phyloP scores from a whole-genome alignment of 306 rosid species.

The Vigna nakashimae region DNA sequence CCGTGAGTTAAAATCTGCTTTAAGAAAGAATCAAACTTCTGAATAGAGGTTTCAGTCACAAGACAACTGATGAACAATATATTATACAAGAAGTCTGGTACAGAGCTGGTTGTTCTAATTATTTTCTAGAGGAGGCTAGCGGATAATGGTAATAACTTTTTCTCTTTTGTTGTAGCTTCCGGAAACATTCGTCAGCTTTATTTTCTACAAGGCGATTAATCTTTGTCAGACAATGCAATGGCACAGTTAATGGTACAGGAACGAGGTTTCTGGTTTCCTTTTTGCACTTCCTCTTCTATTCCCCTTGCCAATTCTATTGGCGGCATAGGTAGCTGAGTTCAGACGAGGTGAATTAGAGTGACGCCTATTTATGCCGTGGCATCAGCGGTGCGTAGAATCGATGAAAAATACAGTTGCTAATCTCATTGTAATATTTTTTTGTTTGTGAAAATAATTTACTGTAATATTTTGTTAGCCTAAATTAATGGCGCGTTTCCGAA shows the following conservation, averaged over 20 bases:
- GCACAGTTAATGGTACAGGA: conserved; percentile 54
- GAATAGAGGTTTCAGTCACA: not conserved
- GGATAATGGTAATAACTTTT: conserved; percentile 8
- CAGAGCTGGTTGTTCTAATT: conserved; percentile 4
- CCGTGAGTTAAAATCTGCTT: not conserved
- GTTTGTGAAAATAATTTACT: conserved; percentile 50
- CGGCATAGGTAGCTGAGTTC: conserved; percentile 52
- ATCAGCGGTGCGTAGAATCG: conserved; percentile 59
- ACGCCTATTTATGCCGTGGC: conserved; percentile 51
- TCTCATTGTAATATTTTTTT: conserved; percentile 71
- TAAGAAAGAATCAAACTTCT: not conserved
- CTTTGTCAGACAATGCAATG: conserved; percentile 25
- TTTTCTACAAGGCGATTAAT: conserved; percentile 89
- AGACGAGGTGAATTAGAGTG: conserved; percentile 47
- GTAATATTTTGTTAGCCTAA: conserved; percentile 69
- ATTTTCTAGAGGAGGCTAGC: not conserved
- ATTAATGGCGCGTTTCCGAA: conserved; percentile 60
- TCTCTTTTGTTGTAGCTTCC: conserved; percentile 70
- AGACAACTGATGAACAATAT: conserved; percentile 19
- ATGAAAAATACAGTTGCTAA: conserved; percentile 58
- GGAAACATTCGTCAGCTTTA: conserved; percentile 98
- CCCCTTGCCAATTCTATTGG: conserved; percentile 52
- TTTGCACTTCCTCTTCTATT: conserved; percentile 42
- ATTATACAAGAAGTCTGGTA: conserved; percentile 5
- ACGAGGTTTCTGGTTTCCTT: conserved; percentile 49